These are phyloP conservation scores for Petunia secreta DNA, from an alignment of 257 asterid genomes.

Conservation along the genomic window DNA sequence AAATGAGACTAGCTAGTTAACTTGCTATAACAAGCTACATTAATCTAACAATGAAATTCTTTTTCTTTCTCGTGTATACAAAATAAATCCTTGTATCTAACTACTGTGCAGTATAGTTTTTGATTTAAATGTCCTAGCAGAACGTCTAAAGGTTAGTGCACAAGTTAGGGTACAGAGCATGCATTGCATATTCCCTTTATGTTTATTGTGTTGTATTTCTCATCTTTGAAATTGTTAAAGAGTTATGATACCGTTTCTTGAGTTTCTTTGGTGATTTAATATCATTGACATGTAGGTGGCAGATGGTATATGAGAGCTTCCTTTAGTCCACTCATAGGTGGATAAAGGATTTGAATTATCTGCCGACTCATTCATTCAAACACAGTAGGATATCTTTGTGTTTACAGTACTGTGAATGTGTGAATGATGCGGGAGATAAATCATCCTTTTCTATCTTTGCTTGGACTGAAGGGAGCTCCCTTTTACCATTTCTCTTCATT, in stretches of 20 bases:
- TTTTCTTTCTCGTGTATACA: not conserved
- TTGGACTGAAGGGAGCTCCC: constrained; percentile 99
- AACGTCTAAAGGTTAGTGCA: no score
- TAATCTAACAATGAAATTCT: not conserved
- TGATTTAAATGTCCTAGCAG: not conserved
- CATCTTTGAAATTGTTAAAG: not conserved
- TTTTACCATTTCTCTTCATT: constrained; percentile 25
- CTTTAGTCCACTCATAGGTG: constrained; percentile 73
- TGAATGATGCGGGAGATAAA: constrained; percentile 81
- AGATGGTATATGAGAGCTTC: constrained; percentile 55
- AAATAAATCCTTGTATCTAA: not conserved
- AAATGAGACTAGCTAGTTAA: not conserved
- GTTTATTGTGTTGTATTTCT: not conserved
- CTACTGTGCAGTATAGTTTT: not conserved
- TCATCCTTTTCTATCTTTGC: constrained; percentile 57
- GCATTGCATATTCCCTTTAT: not conserved
- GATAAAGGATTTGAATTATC: constrained; percentile 56
- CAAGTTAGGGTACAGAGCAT: not conserved
- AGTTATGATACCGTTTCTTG: not conserved
- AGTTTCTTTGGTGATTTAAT: constrained; percentile 2
- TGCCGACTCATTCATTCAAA: constrained; percentile 81
- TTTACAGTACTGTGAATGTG: constrained; percentile 54
- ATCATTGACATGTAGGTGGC: not conserved
- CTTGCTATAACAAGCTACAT: not conserved
- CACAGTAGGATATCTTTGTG: constrained; percentile 29